Base-by-base conservation (phyloP, 2,329 filamentous ascomycete species). In the Anthostomella pinea region DNA sequence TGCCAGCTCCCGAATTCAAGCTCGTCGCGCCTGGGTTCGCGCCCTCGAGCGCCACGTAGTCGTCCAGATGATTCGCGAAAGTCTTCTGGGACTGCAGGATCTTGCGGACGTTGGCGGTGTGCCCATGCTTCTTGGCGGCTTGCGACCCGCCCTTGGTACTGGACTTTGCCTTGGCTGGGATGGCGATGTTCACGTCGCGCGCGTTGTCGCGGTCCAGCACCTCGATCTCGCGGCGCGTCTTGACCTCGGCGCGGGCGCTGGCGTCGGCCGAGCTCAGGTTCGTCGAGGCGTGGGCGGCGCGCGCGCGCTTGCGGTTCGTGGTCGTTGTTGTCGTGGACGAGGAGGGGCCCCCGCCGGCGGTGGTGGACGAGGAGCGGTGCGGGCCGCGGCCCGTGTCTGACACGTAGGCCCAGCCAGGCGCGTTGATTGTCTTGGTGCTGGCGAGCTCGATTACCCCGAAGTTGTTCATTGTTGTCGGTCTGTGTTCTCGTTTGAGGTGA, bases 331-430 rank as follows among this genome's bases (percentile, higher is more conserved):
- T n/a, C n/a, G n/a, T n/a, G n/a, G n/a, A n/a, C n/a, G n/a, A n/a
- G n/a, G n/a, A n/a, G n/a, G n/a, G n/a, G n/a, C n/a, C n/a, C n/a
- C n/a, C 8, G 38, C 18, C 1, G 27, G 43, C 14, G n/a, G 38
- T 18, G 32, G 13, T 13, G 40, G 72, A 71, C 34, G 70, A 59
- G 33, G 68, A 60, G 49, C 75, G 73, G 8, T 78, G 72, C 9
- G 25, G 33, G 7, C 11, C 23, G 8, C 76, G 72, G 37, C 62
- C 75, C 58, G 77, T 81, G 57, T 95, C 87, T 19, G 89, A 82
- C 2, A 96, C 87, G 60, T 95, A 95, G 9, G 88, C 88, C 85
- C 89, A 97, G 55, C 91, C 91, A 1, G 91, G 89, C 1, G 87
- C 85, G 28, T 76, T 70, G 28, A 79, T 77, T 11, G 80, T 81